Evolutionary conservation across 805 yeast species (phyloP), one percentile per base, ranked within the genome.

Genomic region (Candida xyloterini): DNA sequence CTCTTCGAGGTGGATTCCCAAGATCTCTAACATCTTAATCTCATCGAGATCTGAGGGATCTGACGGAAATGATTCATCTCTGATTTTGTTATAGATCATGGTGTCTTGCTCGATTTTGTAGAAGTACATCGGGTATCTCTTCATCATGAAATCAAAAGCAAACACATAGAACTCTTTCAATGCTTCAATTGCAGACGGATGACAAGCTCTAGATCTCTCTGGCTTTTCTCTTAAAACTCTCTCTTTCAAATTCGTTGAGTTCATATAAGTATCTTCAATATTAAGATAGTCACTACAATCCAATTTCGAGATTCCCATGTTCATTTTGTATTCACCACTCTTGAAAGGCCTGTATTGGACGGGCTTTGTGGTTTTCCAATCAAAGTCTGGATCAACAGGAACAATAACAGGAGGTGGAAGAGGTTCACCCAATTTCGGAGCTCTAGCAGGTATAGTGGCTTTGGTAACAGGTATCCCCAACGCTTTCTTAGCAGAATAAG

Each of bases 261-360:
- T 59, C 37, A 67, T 50, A 52, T 83, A 84, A 0, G 83, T 74
- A 30, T 78, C 62, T 42, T 85, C 93, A 3, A 85, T 57, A 23
- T 76, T 61, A 16, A 85, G 63, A 75, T 81, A 75, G 27, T 81
- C 81, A 29, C 71, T 68, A 2, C 78, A 57, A 25, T 66, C 59
- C 29, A 70, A 52, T 53, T 70, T 66, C 43, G 70, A 65, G 35
- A 81, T 68, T 1, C 81, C 84, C 82, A 84, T 74, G 3, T 82
- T 81, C 59, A 83, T 60, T 45, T 70, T 73, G 50, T 81, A 75
- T n/a, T 53, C 59, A 1, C 69, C 74, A 37, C 68, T 66, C 44
- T 72, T 74, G 58, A 73, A 75, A 1, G 79, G 79, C 34, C 66
- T 51, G 30, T 43, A 76, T 15, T 65, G 65, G 31, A 59, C 53